Percentiles rank a stretch among this genome's conserved stretches.
These are phyloP conservation scores for Bjerkandera adusta DNA, from an alignment of 1,284 basidiomycete species.

Conservation along the genomic window DNA sequence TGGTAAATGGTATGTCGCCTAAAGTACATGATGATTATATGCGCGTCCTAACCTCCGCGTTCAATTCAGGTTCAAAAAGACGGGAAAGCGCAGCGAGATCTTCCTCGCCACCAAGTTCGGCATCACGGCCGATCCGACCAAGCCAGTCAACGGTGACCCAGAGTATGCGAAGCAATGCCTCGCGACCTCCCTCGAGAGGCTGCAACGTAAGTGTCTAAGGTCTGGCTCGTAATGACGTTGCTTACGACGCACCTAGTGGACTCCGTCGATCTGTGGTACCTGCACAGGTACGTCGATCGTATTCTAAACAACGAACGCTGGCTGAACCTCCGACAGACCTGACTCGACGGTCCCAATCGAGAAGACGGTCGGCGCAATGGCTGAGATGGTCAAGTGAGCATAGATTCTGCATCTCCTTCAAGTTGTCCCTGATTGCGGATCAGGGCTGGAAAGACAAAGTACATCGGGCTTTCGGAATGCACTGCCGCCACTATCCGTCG, in stretches of 20 bases:
- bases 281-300: slow-evolving; percentile 28
- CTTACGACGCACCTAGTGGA: slow-evolving; percentile 21
- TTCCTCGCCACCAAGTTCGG: slow-evolving; percentile 50
- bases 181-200: slow-evolving; percentile 32
- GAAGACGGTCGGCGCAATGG: slow-evolving; percentile 46
- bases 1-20: slow-evolving; percentile 25
- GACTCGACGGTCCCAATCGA: slow-evolving; percentile 16
- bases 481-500: slow-evolving; percentile 40
- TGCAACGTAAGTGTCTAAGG: slow-evolving; percentile 33
- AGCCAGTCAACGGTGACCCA: slow-evolving; percentile 22
- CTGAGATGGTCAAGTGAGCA: slow-evolving; percentile 48
- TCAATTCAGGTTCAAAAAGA: slow-evolving; percentile 38
- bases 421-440: not conserved
- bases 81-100: slow-evolving; percentile 39
- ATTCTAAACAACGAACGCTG: not conserved
- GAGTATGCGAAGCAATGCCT: slow-evolving; percentile 32
- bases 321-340: slow-evolving; percentile 9
- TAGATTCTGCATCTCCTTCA: not conserved
- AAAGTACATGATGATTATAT: not conserved
- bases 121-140: slow-evolving; percentile 12
- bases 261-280: slow-evolving; percentile 38
- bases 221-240: slow-evolving; percentile 29
- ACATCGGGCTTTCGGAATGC: slow-evolving; percentile 44
- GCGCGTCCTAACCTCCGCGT: too few relatives aligned
- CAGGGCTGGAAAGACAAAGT: slow-evolving; percentile 38